Evolutionary conservation across 306 rosid species (phyloP).

Genomic region (Mimosa pudica): DNA sequence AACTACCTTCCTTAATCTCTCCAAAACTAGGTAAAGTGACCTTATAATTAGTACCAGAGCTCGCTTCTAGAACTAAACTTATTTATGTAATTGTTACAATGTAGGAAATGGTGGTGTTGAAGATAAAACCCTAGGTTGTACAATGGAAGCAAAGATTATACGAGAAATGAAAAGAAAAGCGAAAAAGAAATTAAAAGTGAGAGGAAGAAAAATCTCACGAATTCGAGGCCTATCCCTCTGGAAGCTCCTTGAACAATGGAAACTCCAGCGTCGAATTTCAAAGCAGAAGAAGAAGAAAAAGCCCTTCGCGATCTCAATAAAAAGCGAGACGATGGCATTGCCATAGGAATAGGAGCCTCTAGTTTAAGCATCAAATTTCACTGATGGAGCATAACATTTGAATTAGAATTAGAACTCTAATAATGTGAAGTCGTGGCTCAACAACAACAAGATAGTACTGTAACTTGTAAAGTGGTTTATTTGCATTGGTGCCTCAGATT

Average conservation of each 20-base stretch:
- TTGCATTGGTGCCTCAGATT: neutral
- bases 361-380: constrained; percentile 18
- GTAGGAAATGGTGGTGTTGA: neutral
- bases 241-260: constrained; percentile 68
- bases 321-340: constrained; percentile 29
- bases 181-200: neutral
- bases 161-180: neutral
- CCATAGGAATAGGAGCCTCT: constrained; percentile 38
- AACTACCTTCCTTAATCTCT: too few relatives aligned
- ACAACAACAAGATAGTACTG: neutral
- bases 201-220: constrained; percentile 35
- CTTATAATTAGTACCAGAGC: neutral
- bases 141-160: neutral
- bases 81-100: neutral
- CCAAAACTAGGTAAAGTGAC: too few relatives aligned
- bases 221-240: constrained; percentile 65
- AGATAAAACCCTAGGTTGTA: neutral
- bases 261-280: constrained; percentile 40
- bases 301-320: constrained; percentile 36
- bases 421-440: neutral
- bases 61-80: neutral
- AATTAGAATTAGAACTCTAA: too few relatives aligned
- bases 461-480: neutral
- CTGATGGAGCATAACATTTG: too few relatives aligned
- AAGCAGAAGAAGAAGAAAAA: constrained; percentile 32